These are phyloP conservation scores for Proliferodiscus dingleyae DNA, from an alignment of 2,329 filamentous ascomycete species.

Conservation along the genomic window DNA sequence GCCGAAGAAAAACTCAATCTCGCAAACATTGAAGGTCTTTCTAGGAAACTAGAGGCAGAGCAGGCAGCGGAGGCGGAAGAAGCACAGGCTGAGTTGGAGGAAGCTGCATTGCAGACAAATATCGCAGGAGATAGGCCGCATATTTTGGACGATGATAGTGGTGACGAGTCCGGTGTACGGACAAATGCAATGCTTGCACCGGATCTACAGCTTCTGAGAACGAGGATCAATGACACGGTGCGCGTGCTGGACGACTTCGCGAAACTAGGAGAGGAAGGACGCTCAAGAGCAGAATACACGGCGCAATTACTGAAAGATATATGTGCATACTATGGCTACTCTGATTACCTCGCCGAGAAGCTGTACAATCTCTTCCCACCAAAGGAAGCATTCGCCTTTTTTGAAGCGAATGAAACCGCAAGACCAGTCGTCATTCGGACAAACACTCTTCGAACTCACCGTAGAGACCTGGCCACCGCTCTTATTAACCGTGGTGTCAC, in stretches of 20 bases:
- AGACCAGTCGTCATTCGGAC: constrained; percentile 94
- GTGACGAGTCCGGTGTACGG: constrained; percentile 54
- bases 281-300: constrained; percentile 84
- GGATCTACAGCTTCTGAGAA: constrained; percentile 82
- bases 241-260: constrained; percentile 86
- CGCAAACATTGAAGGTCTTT: constrained; percentile 91
- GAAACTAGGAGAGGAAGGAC: constrained; percentile 71
- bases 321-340: constrained; percentile 96
- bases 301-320: constrained; percentile 84
- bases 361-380: constrained; percentile 89
- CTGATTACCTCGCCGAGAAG: constrained; percentile 90
- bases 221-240: constrained; percentile 87
- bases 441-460: constrained; percentile 79
- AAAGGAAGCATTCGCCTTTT: constrained; percentile 93
- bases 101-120: constrained; percentile 86
- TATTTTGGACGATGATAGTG: constrained; percentile 58
- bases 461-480: constrained; percentile 79
- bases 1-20: constrained; percentile 87
- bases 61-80: constrained; percentile 74
- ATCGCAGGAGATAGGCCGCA: constrained; percentile 73
- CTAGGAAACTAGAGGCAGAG: constrained; percentile 75
- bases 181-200: constrained; percentile 68
- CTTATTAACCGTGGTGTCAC: constrained; percentile 96
- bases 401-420: constrained; percentile 95
- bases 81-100: constrained; percentile 78